A percentile compares a stretch with the other conserved stretches of the same genome.
Conservation (phyloP, 495 filamentous ascomycete species). For the Pyronema omphalodes region DNA sequence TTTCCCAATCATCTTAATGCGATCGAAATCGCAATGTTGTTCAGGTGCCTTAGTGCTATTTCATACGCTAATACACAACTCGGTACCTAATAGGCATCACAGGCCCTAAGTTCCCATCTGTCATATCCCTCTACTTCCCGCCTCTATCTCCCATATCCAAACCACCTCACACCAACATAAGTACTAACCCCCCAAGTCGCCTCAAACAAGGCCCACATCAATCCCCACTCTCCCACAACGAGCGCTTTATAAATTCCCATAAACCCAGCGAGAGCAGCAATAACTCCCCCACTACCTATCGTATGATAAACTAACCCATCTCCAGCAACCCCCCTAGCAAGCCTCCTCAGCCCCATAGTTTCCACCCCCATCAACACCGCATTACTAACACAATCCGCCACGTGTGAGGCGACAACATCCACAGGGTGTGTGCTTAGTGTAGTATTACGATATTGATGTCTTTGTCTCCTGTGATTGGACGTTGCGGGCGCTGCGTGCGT, state of each 20-base stretch:
- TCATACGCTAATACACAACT: too few relatives aligned
- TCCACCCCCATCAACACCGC: conserved; percentile 15
- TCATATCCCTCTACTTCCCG: too few relatives aligned
- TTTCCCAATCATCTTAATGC: too few relatives aligned
- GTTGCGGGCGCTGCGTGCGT: conserved; percentile 4
- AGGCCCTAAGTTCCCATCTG: background rate
- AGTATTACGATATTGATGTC: conserved; percentile 16
- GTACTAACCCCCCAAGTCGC: conserved; percentile 16
- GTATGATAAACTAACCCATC: background rate
- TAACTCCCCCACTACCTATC: too few relatives aligned
- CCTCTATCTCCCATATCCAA: conserved; percentile 14
- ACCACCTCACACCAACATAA: conserved; percentile 16
- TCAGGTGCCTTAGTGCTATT: too few relatives aligned
- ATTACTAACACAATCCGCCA: conserved; percentile 18
- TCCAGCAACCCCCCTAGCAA: conserved; percentile 15
- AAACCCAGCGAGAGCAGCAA: conserved; percentile 6
- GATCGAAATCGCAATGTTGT: too few relatives aligned
- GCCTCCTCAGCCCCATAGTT: conserved; percentile 15
- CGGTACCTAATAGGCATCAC: too few relatives aligned
- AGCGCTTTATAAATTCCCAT: conserved; percentile 11
- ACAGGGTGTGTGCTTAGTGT: conserved; percentile 18
- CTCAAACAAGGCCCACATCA: conserved; percentile 21
- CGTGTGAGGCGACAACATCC: conserved; percentile 16
- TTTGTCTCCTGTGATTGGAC: background rate
- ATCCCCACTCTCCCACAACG: conserved; percentile 16